phyloP scores from a whole-genome alignment of 2,329 filamentous ascomycete species.

The Tricladium varicosporioides region DNA sequence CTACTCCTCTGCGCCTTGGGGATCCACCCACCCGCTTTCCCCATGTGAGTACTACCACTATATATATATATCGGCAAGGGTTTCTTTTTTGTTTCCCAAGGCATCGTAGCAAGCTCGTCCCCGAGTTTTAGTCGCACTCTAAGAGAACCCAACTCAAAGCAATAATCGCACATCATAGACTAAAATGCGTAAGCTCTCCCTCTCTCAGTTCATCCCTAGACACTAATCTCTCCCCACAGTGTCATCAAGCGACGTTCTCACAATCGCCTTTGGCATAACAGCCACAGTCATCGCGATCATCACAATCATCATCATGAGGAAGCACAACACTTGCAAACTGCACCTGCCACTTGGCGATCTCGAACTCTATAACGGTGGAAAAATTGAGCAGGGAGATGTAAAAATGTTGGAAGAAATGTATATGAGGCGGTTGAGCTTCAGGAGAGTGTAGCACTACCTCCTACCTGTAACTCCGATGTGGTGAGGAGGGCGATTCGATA shows the following conservation, averaged over 20 bases:
- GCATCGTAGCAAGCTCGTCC: too few species aligned
- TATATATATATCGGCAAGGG: too few species aligned
- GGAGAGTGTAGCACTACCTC: background rate
- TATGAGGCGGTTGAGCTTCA: background rate
- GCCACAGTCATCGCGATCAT: slow-evolving; percentile 1
- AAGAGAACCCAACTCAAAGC: too few species aligned
- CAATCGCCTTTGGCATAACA: slow-evolving; percentile 1
- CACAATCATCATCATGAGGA: background rate
- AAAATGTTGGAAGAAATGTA: background rate
- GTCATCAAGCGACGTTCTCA: background rate
- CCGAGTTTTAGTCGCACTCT: too few species aligned
- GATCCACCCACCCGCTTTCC: too few species aligned
- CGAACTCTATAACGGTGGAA: background rate
- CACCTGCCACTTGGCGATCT: background rate
- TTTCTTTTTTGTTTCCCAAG: too few species aligned
- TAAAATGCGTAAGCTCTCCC: background rate
- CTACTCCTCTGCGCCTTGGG: too few species aligned
- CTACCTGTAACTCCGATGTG: too few species aligned
- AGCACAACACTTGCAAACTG: background rate
- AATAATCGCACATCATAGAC: too few species aligned
- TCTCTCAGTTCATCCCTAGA: background rate
- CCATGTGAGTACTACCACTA: too few species aligned
- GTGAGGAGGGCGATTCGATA: too few species aligned
- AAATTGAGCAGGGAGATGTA: background rate
- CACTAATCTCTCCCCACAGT: background rate